phyloP scores from a whole-genome alignment of 768 basidiomycete species.

The Mycena metata region DNA sequence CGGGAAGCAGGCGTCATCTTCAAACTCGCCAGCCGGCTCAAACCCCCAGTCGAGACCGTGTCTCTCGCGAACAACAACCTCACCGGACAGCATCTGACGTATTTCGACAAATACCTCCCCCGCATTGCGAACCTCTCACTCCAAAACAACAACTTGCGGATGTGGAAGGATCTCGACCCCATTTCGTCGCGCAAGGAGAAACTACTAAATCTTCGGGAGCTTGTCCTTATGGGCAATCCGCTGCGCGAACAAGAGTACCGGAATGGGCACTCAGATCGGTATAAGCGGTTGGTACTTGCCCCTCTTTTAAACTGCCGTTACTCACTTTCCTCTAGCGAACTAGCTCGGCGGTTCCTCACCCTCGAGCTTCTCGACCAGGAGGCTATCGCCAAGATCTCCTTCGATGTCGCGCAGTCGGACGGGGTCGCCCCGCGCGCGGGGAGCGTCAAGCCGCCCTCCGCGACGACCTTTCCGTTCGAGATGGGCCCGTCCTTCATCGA shows the following conservation, averaged over 20 bases:
- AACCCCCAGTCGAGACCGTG: conserved; percentile 85
- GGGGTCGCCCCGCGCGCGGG: conserved; percentile 48
- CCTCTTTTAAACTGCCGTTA: neutral
- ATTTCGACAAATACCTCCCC: conserved; percentile 82
- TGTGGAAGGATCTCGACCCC: conserved; percentile 78
- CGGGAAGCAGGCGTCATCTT: conserved; percentile 88
- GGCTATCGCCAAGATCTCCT: conserved; percentile 82
- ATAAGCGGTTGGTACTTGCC: conserved; percentile 68
- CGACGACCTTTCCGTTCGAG: conserved; percentile 83
- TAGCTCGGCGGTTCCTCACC: conserved; percentile 84
- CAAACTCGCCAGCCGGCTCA: conserved; percentile 85
- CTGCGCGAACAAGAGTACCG: conserved; percentile 72
- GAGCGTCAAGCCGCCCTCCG: conserved; percentile 57
- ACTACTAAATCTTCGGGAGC: conserved; percentile 74
- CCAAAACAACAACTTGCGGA: conserved; percentile 79
- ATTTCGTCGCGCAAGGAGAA: conserved; percentile 73
- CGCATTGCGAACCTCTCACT: conserved; percentile 84
- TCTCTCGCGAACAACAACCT: conserved; percentile 85
- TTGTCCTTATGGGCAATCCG: conserved; percentile 84
- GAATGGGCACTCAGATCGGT: conserved; percentile 70
- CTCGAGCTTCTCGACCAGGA: conserved; percentile 89
- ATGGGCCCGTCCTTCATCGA: conserved; percentile 82
- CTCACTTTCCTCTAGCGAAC: conserved; percentile 66
- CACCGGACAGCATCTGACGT: conserved; percentile 68
- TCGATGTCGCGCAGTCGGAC: conserved; percentile 75